Evolutionary conservation across 129 eudicot genomes (phyloP).

Genomic region (Centella asiatica): DNA sequence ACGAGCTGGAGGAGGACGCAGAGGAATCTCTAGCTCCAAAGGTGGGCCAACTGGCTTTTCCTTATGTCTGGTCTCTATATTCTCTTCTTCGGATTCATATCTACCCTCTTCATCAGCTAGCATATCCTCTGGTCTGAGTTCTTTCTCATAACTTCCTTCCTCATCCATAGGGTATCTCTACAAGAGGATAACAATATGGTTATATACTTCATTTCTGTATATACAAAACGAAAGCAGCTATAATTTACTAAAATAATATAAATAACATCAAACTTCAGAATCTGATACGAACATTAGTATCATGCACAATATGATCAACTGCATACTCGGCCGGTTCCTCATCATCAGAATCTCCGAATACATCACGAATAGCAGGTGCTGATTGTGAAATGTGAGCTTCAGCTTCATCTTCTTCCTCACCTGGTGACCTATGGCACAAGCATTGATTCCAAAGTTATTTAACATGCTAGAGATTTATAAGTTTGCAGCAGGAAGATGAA

Average conservation of each 20-base stretch:
- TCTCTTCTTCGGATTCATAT: slow-evolving; percentile 92
- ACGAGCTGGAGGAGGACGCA: slow-evolving; percentile 78
- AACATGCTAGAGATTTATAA: not conserved
- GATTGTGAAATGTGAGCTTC: slow-evolving; percentile 52
- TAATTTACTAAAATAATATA: slow-evolving; percentile 1
- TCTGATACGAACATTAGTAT: slow-evolving; percentile 50
- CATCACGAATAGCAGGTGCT: slow-evolving; percentile 93
- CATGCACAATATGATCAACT: slow-evolving; percentile 57
- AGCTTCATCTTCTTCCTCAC: slow-evolving; percentile 69
- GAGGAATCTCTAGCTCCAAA: slow-evolving; percentile 87
- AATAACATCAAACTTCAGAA: not conserved
- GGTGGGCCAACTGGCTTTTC: slow-evolving; percentile 98
- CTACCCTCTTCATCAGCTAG: slow-evolving; percentile 88
- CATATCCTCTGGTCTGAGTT: slow-evolving; percentile 85
- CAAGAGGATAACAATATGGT: slow-evolving; percentile 3
- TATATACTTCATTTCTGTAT: slow-evolving; percentile 8
- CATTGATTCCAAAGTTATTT: slow-evolving; percentile 4
- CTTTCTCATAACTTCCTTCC: slow-evolving; percentile 61
- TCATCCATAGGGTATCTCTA: slow-evolving; percentile 89
- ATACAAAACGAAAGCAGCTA: too few relatives aligned
- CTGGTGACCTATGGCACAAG: slow-evolving; percentile 47
- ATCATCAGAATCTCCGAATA: slow-evolving; percentile 97
- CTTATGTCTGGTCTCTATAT: slow-evolving; percentile 44
- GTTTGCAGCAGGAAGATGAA: slow-evolving; percentile 3
- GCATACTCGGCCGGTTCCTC: slow-evolving; percentile 73